These are phyloP conservation scores for Taxillus chinensis DNA, from an alignment of 164 flowering plant species.

Conservation along the genomic window DNA sequence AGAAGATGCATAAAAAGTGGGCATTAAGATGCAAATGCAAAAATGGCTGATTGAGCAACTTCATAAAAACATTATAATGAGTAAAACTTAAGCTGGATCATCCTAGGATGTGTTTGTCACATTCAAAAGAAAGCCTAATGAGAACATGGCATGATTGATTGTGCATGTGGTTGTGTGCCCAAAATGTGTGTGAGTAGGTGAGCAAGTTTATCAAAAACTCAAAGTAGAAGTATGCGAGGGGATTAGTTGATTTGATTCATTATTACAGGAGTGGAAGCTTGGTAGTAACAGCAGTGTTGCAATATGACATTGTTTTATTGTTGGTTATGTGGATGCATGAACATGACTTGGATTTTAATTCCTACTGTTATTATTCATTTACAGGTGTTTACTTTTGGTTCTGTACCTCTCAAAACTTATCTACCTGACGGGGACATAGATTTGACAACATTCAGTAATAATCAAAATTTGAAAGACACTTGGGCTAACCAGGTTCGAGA, in stretches of 20 bases:
- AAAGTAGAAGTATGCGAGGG: not conserved
- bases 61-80: too few species aligned
- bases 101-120: not conserved
- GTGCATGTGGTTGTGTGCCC: too few species aligned
- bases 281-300: not conserved
- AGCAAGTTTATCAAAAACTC: too few species aligned
- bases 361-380: slow-evolving; percentile 2
- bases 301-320: not conserved
- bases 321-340: not conserved
- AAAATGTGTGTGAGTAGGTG: too few species aligned
- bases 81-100: not conserved
- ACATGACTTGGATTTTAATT: not conserved
- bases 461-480: slow-evolving; percentile 56
- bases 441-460: slow-evolving; percentile 63
- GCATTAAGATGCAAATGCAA: too few species aligned
- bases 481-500: slow-evolving; percentile 86
- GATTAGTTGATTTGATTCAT: not conserved
- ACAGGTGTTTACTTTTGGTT: slow-evolving; percentile 91
- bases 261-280: not conserved
- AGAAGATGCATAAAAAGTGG: too few species aligned
- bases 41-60: too few species aligned
- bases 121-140: not conserved
- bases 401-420: slow-evolving; percentile 94
- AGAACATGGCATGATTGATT: not conserved
- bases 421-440: slow-evolving; percentile 99